A percentile compares a stretch with the other conserved stretches of the same genome.
These are phyloP conservation scores for Colletotrichum sp. DNA, from an alignment of 2,329 filamentous ascomycete species.

Conservation along the genomic window DNA sequence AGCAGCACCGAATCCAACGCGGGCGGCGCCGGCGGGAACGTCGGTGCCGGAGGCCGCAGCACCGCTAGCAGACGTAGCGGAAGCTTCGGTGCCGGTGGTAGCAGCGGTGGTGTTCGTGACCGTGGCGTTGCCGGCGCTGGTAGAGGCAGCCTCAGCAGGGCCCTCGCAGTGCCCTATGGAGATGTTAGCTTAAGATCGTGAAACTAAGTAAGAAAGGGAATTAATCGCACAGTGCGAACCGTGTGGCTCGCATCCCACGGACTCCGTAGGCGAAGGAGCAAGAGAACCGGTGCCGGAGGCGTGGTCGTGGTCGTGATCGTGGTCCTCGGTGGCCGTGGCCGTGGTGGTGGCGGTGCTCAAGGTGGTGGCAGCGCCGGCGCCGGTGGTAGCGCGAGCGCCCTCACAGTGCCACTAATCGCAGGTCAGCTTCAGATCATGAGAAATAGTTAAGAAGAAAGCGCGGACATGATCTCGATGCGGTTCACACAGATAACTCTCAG, in stretches of 20 bases:
- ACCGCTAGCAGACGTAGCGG: slow-evolving; percentile 51
- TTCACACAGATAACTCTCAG: too few species aligned
- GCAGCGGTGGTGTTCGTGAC: not conserved
- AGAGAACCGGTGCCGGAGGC: slow-evolving; percentile 24
- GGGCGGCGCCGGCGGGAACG: slow-evolving; percentile 9
- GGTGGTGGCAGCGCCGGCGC: not conserved
- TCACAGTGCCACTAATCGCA: not conserved
- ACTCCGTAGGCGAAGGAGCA: slow-evolving; percentile 35
- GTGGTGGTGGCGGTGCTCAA: not conserved
- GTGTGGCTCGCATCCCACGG: too few species aligned
- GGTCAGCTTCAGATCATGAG: too few species aligned
- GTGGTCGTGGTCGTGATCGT: slow-evolving; percentile 15
- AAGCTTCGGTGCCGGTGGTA: not conserved
- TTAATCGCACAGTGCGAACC: too few species aligned
- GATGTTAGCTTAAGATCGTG: too few species aligned
- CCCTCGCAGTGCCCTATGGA: slow-evolving; percentile 14
- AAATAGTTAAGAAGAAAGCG: too few species aligned
- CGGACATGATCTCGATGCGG: too few species aligned
- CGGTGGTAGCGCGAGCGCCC: accelerated
- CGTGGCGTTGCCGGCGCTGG: not conserved
- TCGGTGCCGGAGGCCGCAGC: slow-evolving; percentile 5
- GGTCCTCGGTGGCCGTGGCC: not conserved
- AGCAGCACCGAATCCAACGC: slow-evolving; percentile 3
- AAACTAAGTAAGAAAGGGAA: too few species aligned
- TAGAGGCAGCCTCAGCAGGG: not conserved